Percentiles rank a stretch among this genome's conserved stretches.
Conservation (phyloP, 306 rosid species). For the Alnus glutinosa region DNA sequence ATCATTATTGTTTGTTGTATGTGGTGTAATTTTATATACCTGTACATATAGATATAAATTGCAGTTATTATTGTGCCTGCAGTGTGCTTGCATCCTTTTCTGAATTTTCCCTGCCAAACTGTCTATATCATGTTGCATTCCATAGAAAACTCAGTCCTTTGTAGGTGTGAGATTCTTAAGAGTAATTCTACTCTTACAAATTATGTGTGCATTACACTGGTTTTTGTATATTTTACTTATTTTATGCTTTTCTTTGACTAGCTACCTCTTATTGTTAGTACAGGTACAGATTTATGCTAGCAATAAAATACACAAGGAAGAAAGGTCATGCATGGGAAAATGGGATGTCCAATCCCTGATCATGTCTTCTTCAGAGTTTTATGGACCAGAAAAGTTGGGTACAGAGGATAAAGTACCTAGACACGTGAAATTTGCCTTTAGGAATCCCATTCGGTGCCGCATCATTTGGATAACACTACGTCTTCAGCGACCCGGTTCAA, state of each 20-base stretch:
- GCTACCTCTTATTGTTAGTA: slow-evolving; percentile 22
- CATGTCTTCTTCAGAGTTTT: slow-evolving; percentile 62
- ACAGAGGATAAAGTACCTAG: slow-evolving; percentile 62
- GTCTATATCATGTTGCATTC: background rate
- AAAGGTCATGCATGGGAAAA: slow-evolving; percentile 89
- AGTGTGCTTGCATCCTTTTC: background rate
- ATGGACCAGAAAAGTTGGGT: slow-evolving; percentile 63
- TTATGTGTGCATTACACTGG: background rate
- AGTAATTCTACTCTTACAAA: background rate
- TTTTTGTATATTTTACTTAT: slow-evolving; percentile 5
- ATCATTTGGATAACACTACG: slow-evolving; percentile 85
- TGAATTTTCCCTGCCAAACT: background rate
- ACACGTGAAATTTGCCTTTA: slow-evolving; percentile 80
- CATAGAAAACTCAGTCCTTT: background rate
- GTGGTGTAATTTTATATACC: background rate
- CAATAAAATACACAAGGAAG: slow-evolving; percentile 87
- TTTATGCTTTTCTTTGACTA: background rate
- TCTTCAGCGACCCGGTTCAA: slow-evolving; percentile 81
- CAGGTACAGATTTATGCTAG: slow-evolving; percentile 99
- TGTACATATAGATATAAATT: background rate
- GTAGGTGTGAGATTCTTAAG: background rate
- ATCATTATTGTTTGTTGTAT: background rate
- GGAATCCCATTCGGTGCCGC: slow-evolving; percentile 82
- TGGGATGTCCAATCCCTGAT: slow-evolving; percentile 92
- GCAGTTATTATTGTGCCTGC: background rate